phyloP scores from a whole-genome alignment of 768 basidiomycete species.

The Lactarius psammicola region DNA sequence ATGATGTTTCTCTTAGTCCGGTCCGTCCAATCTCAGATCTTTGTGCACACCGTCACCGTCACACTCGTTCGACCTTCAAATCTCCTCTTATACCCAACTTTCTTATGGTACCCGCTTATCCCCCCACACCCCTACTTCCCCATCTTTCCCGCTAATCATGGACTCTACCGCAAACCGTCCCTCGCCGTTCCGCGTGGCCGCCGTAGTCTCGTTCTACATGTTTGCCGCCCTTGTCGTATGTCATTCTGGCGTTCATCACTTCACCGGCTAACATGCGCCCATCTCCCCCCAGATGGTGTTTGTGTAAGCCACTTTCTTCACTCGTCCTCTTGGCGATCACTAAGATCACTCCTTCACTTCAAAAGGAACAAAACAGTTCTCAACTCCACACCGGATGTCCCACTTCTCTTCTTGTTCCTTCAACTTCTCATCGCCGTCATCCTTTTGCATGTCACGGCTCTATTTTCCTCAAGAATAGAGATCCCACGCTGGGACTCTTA shows the following conservation, averaged over 20 bases:
- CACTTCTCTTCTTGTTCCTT: conserved; percentile 63
- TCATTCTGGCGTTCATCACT: conserved; percentile 26
- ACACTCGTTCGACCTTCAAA: conserved; percentile 4
- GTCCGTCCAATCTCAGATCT: conserved; percentile 8
- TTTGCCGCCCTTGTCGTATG: conserved; percentile 67
- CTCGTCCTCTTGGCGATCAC: conserved; percentile 12
- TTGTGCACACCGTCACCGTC: conserved; percentile 1
- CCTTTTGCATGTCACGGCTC: conserved; percentile 55
- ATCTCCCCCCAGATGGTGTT: conserved; percentile 48
- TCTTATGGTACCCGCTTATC: not conserved
- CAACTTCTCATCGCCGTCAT: conserved; percentile 70
- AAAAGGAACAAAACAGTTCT: conserved; percentile 74
- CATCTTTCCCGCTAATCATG: conserved; percentile 32
- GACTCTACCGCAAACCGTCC: conserved; percentile 34
- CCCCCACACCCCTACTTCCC: not conserved
- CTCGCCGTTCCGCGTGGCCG: conserved; percentile 53
- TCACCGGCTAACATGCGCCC: conserved; percentile 6
- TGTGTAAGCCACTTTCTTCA: conserved; percentile 37
- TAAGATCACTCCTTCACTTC: not conserved
- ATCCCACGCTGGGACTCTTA: conserved; percentile 55
- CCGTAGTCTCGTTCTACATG: conserved; percentile 81
- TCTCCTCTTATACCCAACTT: not conserved
- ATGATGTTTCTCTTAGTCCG: not conserved
- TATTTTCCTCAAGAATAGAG: conserved; percentile 49
- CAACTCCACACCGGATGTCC: conserved; percentile 61